phyloP scores from a whole-genome alignment of 1,284 basidiomycete species.

The Rhodofomes roseus region DNA sequence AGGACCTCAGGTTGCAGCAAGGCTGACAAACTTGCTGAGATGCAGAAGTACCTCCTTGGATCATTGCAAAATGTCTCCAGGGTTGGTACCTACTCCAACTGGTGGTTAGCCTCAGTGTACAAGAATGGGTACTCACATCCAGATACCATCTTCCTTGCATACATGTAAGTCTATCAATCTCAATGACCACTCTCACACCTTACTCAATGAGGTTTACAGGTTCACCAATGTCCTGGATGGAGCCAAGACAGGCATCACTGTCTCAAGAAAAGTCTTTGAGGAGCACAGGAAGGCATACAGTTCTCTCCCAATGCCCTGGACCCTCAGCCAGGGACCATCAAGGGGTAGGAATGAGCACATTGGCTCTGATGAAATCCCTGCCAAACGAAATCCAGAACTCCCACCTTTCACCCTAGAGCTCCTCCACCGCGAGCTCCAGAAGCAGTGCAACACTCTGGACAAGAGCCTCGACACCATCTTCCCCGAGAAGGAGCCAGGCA shows the following conservation, averaged over 20 bases:
- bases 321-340: slow-evolving; percentile 6
- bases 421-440: slow-evolving; percentile 28
- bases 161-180: slow-evolving; percentile 43
- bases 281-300: slow-evolving; percentile 17
- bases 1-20: slow-evolving; percentile 7
- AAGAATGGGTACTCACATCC: slow-evolving; percentile 43
- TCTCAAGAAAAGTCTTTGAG: slow-evolving; percentile 31
- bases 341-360: not conserved
- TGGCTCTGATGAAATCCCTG: not conserved
- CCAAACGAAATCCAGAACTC: slow-evolving; percentile 14
- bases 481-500: not conserved
- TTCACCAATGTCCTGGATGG: slow-evolving; percentile 61
- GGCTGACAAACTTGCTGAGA: slow-evolving; percentile 27
- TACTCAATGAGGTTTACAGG: slow-evolving; percentile 29
- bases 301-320: slow-evolving; percentile 1
- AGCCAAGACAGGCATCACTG: slow-evolving; percentile 52
- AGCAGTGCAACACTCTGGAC: slow-evolving; percentile 17
- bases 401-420: slow-evolving; percentile 50
- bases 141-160: slow-evolving; percentile 50
- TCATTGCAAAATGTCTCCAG: slow-evolving; percentile 40
- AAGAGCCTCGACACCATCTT: slow-evolving; percentile 26
- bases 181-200: not conserved
- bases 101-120: slow-evolving; percentile 54
- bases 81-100: slow-evolving; percentile 54
- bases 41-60: slow-evolving; percentile 48